These are phyloP conservation scores for Boletus rubescentipes DNA, from an alignment of 768 basidiomycete genomes.

Conservation along the genomic window DNA sequence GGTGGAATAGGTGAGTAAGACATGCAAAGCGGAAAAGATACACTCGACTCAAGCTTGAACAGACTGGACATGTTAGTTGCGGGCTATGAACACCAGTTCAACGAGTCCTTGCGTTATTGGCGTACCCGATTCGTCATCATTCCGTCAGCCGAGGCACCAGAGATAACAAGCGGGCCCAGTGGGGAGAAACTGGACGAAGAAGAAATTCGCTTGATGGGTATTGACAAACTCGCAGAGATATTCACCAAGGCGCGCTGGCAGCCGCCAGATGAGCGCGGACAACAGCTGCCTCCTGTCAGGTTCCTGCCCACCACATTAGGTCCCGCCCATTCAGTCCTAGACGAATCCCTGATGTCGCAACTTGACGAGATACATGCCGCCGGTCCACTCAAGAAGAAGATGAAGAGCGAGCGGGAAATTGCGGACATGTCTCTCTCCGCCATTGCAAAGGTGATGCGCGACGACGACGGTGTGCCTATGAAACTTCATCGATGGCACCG, in stretches of 20 bases:
- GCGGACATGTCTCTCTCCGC: slow-evolving; percentile 57
- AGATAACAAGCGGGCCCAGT: slow-evolving; percentile 51
- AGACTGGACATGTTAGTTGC: slow-evolving; percentile 86
- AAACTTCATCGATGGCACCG: slow-evolving; percentile 85
- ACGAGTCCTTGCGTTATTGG: slow-evolving; percentile 88
- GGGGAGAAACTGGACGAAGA: slow-evolving; percentile 82
- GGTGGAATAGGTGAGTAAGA: slow-evolving; percentile 73
- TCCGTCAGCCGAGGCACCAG: slow-evolving; percentile 73
- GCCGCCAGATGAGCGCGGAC: slow-evolving; percentile 40
- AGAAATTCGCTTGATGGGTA: slow-evolving; percentile 85
- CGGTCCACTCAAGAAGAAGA: slow-evolving; percentile 75
- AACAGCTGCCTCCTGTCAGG: slow-evolving; percentile 58
- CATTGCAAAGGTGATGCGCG: slow-evolving; percentile 83
- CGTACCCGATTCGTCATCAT: slow-evolving; percentile 92
- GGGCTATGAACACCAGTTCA: slow-evolving; percentile 77
- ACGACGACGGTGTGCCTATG: slow-evolving; percentile 81
- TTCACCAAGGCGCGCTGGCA: slow-evolving; percentile 86
- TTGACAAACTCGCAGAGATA: slow-evolving; percentile 86
- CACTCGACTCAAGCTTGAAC: background rate
- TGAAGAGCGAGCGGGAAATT: slow-evolving; percentile 75
- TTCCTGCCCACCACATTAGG: slow-evolving; percentile 85
- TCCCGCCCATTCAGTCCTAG: slow-evolving; percentile 75
- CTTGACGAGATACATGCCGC: slow-evolving; percentile 77
- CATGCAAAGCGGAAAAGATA: background rate
- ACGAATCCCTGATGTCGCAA: slow-evolving; percentile 75